These are phyloP conservation scores for Yamadazyma sp. DNA, from an alignment of 805 yeast species.

Conservation along the genomic window DNA sequence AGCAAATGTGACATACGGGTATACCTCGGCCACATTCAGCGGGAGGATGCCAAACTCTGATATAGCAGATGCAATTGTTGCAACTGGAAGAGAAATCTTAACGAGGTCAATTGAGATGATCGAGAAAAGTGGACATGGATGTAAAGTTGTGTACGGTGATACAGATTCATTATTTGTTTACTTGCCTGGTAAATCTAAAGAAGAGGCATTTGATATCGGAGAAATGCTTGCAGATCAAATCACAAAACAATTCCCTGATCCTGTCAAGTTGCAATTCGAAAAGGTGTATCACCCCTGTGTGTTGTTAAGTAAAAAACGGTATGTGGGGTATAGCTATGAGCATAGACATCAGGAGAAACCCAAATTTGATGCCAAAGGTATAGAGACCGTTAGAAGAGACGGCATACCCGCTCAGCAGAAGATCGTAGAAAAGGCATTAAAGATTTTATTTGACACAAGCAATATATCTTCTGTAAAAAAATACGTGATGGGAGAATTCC, in stretches of 20 bases:
- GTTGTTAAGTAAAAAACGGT: constrained; percentile 77
- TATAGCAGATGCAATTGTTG: constrained; percentile 91
- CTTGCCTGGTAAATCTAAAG: constrained; percentile 75
- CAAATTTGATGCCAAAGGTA: constrained; percentile 91
- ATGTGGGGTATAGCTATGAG: constrained; percentile 85
- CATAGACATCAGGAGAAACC: constrained; percentile 53
- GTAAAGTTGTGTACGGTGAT: constrained; percentile 94
- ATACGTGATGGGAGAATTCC: constrained; percentile 66
- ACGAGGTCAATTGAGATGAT: constrained; percentile 68
- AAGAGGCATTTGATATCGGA: constrained; percentile 79
- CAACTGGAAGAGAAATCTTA: constrained; percentile 84
- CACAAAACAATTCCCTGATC: constrained; percentile 71
- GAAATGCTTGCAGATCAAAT: constrained; percentile 62
- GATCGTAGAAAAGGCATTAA: constrained; percentile 68
- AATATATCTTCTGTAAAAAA: constrained; percentile 70
- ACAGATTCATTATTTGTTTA: constrained; percentile 92
- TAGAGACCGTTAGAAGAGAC: constrained; percentile 91
- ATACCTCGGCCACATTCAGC: constrained; percentile 89
- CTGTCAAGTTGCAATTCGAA: constrained; percentile 82
- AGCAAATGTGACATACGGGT: constrained; percentile 96
- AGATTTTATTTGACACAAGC: constrained; percentile 66
- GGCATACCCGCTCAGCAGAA: constrained; percentile 92
- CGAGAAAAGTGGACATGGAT: constrained; percentile 70
- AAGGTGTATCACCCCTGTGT: constrained; percentile 90
- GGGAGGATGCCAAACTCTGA: constrained; percentile 98